Conservation (phyloP, 129 eudicot genomes). For the Pittosporum tobira region DNA sequence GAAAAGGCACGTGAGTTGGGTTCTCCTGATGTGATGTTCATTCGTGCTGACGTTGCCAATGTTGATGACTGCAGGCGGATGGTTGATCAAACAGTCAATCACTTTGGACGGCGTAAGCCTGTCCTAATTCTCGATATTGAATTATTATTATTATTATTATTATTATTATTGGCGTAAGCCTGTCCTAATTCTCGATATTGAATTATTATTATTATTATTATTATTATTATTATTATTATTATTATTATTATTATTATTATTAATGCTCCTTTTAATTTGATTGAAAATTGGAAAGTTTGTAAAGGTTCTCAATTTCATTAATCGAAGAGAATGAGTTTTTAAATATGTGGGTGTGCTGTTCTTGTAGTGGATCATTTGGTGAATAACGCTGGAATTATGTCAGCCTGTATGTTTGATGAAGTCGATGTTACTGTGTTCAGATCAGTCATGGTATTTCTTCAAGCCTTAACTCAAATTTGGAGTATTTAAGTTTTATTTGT, state of each 20-base stretch:
- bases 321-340: too few relatives aligned
- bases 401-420: slow-evolving; percentile 41
- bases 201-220: too few relatives aligned
- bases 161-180: slow-evolving; percentile 47
- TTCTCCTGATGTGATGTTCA: slow-evolving; percentile 37
- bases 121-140: background rate
- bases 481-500: too few relatives aligned
- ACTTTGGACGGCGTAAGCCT: slow-evolving; percentile 48
- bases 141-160: too few relatives aligned
- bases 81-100: slow-evolving; percentile 36
- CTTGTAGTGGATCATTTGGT: slow-evolving; percentile 70
- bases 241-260: too few relatives aligned
- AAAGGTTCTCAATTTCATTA: too few relatives aligned
- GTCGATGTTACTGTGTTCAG: slow-evolving; percentile 5
- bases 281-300: too few relatives aligned
- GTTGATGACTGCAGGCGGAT: slow-evolving; percentile 37
- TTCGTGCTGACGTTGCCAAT: slow-evolving; percentile 46
- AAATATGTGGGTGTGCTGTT: too few relatives aligned
- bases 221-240: too few relatives aligned
- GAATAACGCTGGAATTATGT: slow-evolving; percentile 53
- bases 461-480: background rate
- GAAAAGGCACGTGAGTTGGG: slow-evolving; percentile 14
- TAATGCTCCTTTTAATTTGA: too few relatives aligned
- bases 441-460: background rate
- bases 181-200: background rate